Conservation (phyloP, 192 early-diverging fungal species). For the Gonapodya prolifera region DNA sequence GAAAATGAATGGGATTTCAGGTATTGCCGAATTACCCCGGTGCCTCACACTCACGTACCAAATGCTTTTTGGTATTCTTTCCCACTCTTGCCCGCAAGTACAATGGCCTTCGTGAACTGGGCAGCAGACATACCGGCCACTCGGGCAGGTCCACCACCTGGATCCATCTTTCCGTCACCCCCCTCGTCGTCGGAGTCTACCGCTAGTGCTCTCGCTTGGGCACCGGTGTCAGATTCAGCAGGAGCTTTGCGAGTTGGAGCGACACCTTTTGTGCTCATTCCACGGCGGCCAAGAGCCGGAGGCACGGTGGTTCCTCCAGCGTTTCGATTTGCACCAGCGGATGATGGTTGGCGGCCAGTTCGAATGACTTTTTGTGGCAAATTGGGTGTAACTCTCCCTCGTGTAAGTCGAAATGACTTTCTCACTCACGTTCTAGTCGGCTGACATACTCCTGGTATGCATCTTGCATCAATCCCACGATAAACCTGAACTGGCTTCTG, state of each 20-base stretch:
- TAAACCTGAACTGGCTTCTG: conserved; percentile 77
- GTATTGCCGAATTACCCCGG: too few species aligned
- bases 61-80: not conserved
- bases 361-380: not conserved
- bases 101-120: not conserved
- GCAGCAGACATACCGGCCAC: not conserved
- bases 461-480: conserved; percentile 58
- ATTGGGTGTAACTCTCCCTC: conserved; percentile 13
- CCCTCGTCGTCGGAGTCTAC: not conserved
- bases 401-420: conserved; percentile 13
- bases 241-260: not conserved
- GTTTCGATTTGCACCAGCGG: too few species aligned
- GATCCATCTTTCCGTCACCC: not conserved
- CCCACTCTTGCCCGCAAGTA: not conserved
- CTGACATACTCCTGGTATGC: conserved; percentile 44
- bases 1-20: not conserved
- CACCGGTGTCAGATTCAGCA: not conserved
- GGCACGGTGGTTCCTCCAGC: not conserved
- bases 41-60: not conserved
- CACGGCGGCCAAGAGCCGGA: not conserved
- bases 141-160: not conserved
- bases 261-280: not conserved
- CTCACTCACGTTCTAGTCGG: not conserved
- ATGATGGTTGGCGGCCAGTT: not conserved
- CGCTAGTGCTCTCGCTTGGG: not conserved